These are phyloP conservation scores for Fomitopsis serialis DNA, from an alignment of 768 basidiomycete genomes.

Conservation along the genomic window DNA sequence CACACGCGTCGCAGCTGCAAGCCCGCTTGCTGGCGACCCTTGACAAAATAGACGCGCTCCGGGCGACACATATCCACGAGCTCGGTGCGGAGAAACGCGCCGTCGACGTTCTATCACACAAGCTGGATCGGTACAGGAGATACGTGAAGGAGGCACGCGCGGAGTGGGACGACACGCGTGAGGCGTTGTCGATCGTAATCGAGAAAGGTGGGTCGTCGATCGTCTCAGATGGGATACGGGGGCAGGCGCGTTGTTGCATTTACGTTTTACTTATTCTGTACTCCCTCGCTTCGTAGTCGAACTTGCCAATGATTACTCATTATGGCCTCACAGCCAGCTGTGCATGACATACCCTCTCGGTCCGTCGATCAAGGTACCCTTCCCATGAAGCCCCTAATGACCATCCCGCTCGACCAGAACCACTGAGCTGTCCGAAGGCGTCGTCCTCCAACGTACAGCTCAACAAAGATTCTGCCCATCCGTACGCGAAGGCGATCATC, in stretches of 20 bases:
- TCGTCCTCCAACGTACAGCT: no score
- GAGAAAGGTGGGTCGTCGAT: conserved; percentile 46
- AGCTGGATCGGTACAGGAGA: conserved; percentile 31
- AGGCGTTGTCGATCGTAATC: conserved; percentile 47
- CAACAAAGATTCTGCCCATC: conserved; percentile 21
- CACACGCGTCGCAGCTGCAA: conserved; percentile 38
- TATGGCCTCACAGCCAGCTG: conserved; percentile 43
- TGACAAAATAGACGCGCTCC: conserved; percentile 43
- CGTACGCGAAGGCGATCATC: conserved; percentile 39
- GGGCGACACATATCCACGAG: conserved; percentile 35
- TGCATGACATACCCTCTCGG: conserved; percentile 36
- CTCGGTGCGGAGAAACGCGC: conserved; percentile 28
- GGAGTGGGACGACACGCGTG: conserved; percentile 49
- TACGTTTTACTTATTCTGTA: background rate
- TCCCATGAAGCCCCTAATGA: background rate
- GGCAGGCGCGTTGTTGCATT: conserved; percentile 1
- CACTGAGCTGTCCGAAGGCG: background rate
- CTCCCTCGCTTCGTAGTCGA: conserved; percentile 31
- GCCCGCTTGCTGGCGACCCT: conserved; percentile 43
- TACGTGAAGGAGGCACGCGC: conserved; percentile 31
- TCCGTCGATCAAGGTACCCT: conserved; percentile 21
- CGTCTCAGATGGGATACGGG: no score
- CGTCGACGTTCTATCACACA: conserved; percentile 30
- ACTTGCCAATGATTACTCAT: conserved; percentile 35
- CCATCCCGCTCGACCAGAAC: conserved; percentile 1